Evolutionary conservation across 139 green algal species (phyloP).

Genomic region (Micractinium conductrix): DNA sequence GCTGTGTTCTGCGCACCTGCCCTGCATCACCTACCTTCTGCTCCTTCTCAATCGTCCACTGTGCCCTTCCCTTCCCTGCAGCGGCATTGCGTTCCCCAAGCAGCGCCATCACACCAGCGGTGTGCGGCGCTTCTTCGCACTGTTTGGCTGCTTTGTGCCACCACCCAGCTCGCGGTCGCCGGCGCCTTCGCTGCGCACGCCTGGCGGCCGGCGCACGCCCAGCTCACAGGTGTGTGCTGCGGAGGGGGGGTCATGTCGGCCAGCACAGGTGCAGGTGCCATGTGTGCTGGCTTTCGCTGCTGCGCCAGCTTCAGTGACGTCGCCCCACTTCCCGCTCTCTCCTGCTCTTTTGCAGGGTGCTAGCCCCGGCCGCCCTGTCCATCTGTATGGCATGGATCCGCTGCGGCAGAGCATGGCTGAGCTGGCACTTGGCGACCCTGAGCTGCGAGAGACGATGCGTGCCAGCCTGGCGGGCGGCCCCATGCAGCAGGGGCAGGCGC

Average conservation of each 20-base stretch:
- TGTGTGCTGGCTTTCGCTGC: too few species aligned
- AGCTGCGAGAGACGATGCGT: background rate
- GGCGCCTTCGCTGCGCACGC: conserved; percentile 1
- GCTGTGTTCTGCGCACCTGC: too few species aligned
- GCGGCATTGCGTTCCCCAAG: background rate
- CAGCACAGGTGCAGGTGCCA: too few species aligned
- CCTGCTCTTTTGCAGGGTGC: background rate
- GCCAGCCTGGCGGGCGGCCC: conserved; percentile 1
- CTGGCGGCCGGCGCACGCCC: background rate
- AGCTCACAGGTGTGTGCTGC: background rate
- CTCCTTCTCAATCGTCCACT: too few species aligned
- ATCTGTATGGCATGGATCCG: conserved; percentile 10
- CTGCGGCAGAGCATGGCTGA: conserved; percentile 34
- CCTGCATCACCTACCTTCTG: too few species aligned
- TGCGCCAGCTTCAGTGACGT: too few species aligned
- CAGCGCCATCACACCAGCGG: background rate
- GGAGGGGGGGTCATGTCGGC: too few species aligned
- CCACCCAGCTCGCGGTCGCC: conserved; percentile 7
- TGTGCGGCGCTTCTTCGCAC: conserved; percentile 5
- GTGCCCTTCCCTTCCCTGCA: too few species aligned
- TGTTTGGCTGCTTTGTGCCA: conserved; percentile 34
- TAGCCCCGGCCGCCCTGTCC: too few species aligned
- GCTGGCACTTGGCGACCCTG: background rate
- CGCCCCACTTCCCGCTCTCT: too few species aligned
- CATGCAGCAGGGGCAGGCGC: background rate